A percentile compares a stretch with the other conserved stretches of the same genome.
Evolutionary conservation across 208 protist genomes (phyloP).

Genomic region (Endotrypanum monterogeii): DNA sequence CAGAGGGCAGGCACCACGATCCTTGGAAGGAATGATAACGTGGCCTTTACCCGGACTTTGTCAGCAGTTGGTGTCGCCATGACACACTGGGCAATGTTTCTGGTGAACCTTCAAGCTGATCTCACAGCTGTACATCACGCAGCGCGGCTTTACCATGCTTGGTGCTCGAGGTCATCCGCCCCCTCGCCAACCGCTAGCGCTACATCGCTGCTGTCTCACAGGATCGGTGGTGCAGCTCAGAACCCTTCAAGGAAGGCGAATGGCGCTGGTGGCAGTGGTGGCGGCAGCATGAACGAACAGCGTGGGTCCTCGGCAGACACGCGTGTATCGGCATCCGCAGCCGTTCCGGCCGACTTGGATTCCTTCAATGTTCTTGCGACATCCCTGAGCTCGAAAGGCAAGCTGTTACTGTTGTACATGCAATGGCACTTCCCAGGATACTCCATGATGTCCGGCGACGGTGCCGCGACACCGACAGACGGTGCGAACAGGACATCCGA

Average conservation of each 20-base stretch:
- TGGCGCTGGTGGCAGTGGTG: not conserved
- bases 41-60: conserved; percentile 8
- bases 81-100: conserved; percentile 34
- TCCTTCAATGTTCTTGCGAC: conserved; percentile 4
- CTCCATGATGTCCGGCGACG: not conserved
- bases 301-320: not conserved
- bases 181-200: not conserved
- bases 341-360: not conserved
- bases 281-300: not conserved
- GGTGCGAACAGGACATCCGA: not conserved
- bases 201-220: not conserved
- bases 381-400: conserved; percentile 25
- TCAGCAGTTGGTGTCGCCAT: conserved; percentile 33
- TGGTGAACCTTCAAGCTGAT: conserved; percentile 20
- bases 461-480: not conserved
- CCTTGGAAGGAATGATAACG: not conserved
- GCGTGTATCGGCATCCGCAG: not conserved
- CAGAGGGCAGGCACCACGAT: not conserved
- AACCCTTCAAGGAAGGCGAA: not conserved
- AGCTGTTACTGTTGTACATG: conserved; percentile 33
- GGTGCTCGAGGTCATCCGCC: conserved; percentile 16
- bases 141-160: conserved; percentile 28
- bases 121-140: conserved; percentile 30
- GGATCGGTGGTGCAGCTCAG: not conserved
- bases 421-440: conserved; percentile 25